phyloP scores from a whole-genome alignment of 257 asterid genomes.

The Avicennia marina region DNA sequence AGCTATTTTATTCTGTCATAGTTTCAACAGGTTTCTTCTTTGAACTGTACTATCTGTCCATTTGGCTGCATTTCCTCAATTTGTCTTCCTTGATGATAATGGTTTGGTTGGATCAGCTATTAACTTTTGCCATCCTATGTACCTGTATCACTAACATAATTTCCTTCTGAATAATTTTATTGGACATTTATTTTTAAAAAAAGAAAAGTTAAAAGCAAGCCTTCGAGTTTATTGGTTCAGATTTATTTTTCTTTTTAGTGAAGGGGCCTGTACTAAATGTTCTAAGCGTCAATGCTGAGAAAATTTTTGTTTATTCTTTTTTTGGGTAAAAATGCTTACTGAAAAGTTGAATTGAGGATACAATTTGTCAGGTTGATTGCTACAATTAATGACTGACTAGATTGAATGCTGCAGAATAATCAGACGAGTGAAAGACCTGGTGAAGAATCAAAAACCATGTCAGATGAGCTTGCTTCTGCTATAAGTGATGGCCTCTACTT shows the following conservation, averaged over 20 bases:
- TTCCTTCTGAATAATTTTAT: no score
- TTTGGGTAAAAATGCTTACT: not conserved
- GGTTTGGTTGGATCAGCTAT: no score
- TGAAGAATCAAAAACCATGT: constrained; percentile 45
- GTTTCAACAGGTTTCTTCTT: constrained; percentile 5
- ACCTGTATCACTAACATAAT: no score
- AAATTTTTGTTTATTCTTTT: not conserved
- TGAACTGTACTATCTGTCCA: constrained; percentile 1
- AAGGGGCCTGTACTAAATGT: not conserved
- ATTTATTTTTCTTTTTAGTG: not conserved
- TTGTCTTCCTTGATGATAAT: no score
- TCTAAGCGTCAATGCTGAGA: constrained; percentile 1
- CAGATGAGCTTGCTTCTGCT: constrained; percentile 80
- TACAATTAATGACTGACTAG: constrained; percentile 10
- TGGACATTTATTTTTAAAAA: not conserved
- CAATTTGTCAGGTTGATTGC: not conserved
- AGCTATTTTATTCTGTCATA: not conserved
- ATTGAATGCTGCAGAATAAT: constrained; percentile 41
- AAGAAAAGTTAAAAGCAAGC: not conserved
- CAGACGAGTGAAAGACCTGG: constrained; percentile 33
- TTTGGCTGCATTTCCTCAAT: not conserved
- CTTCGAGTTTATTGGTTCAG: not conserved
- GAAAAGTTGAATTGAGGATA: not conserved
- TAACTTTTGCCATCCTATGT: no score
- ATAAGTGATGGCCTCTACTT: constrained; percentile 81